Conservation (phyloP, 352 stramenopile genomes). For the Phytophthora litchii region DNA sequence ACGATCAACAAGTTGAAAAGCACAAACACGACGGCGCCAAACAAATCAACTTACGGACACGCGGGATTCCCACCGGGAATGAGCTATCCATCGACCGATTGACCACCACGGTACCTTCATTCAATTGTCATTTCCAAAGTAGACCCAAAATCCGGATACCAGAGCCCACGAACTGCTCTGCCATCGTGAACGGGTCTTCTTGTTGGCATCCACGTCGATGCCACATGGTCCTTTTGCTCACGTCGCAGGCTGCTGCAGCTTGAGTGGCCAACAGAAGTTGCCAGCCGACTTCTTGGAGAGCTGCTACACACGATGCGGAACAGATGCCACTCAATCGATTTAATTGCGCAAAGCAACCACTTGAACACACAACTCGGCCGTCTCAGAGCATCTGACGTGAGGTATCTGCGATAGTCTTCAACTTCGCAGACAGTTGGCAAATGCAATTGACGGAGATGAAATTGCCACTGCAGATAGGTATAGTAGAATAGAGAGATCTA, state of each 20-base stretch:
- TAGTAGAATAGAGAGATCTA: conserved; percentile 6
- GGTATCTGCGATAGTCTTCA: no score
- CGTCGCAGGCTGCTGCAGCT: conserved; percentile 22
- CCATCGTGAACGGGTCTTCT: conserved; percentile 3
- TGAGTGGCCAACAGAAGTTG: conserved; percentile 5
- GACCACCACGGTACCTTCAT: no score
- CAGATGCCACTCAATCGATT: conserved; percentile 12
- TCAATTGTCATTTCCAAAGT: not conserved
- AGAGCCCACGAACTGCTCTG: conserved; percentile 5
- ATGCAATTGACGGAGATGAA: not conserved
- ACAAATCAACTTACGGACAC: conserved; percentile 6
- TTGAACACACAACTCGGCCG: not conserved
- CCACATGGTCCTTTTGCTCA: conserved; percentile 17
- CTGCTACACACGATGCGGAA: conserved; percentile 2
- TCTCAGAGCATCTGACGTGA: conserved; percentile 9
- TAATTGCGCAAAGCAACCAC: conserved; percentile 1
- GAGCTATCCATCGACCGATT: no score
- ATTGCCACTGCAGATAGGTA: no score
- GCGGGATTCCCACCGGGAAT: no score
- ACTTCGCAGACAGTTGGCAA: not conserved
- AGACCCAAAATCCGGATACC: not conserved
- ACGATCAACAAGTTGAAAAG: not conserved
- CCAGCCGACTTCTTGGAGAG: conserved; percentile 19
- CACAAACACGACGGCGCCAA: conserved; percentile 17
- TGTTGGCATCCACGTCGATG: conserved; percentile 12